These are phyloP conservation scores for Oryza glaberrima DNA, from an alignment of 176 grass and related monocot genomes.

Conservation along the genomic window DNA sequence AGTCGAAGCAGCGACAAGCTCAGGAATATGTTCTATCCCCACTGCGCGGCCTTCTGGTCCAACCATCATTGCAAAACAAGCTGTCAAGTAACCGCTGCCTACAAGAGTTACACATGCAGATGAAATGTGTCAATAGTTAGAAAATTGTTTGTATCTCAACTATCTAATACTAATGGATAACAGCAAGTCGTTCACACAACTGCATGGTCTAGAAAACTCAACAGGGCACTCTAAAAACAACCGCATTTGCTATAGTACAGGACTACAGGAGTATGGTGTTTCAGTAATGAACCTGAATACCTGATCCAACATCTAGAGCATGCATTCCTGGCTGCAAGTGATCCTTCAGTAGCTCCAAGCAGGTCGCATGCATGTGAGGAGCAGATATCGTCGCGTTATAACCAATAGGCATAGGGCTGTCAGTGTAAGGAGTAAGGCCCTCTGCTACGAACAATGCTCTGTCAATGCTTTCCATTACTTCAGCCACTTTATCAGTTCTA, in stretches of 20 bases:
- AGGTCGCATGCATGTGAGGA: conserved; percentile 86
- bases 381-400: conserved; percentile 85
- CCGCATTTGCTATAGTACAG: not conserved
- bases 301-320: conserved; percentile 89
- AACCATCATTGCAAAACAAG: conserved; percentile 87
- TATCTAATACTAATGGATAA: not conserved
- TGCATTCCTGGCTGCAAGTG: conserved; percentile 76
- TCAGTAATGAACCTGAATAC: conserved; percentile 63
- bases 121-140: not conserved
- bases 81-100: conserved; percentile 88
- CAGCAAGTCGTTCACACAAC: not conserved
- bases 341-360: conserved; percentile 78
- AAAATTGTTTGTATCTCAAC: not conserved
- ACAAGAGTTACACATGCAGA: not conserved
- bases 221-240: not conserved
- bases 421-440: conserved; percentile 56
- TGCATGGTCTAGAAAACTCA: not conserved
- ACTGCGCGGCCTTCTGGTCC: conserved; percentile 73
- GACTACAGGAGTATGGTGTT: not conserved
- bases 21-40: conserved; percentile 81
- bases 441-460: conserved; percentile 69
- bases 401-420: conserved; percentile 83
- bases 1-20: conserved; percentile 63
- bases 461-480: conserved; percentile 77
- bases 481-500: conserved; percentile 56